Base-by-base conservation (phyloP, 345 rosid species). In the Melastoma malabathricum region DNA sequence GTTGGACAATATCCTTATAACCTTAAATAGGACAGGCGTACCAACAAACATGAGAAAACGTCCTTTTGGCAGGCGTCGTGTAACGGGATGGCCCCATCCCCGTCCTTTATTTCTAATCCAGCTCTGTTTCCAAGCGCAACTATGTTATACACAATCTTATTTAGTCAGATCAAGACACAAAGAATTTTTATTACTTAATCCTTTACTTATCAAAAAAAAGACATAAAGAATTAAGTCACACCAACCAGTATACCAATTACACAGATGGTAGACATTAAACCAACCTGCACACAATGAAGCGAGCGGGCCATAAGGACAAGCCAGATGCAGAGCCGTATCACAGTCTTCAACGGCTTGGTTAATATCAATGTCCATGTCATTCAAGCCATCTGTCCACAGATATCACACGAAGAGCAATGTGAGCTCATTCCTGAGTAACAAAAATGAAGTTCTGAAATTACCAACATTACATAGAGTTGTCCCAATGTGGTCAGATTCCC, bases 21-120 rank as follows among this genome's bases (percentile, higher is more conserved):
- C 25, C 25, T 22, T 22, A 2, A 22, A 22, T 22, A 22, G 25
- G 25, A 22, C 25, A 22, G 25, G 25, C 25, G 4, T 22, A 22
- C 25, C 25, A 22, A 22, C 25, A 22, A 22, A 22, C 25, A 22
- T 22, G 25, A 22, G 25, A 22, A 22, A 22, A 22, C 25, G 25
- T 22, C 25, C 25, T 1, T 22, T 22, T 2, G 25, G 2, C 25
- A 22, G 25, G 25, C 25, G 25, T 22, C 4, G 25, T 92, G 98
- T 51, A 92, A 56, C 63, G 98, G 96, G 67, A 92, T 59, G 1
- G 93, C 96, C 43, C 95, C 98, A 12, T 92, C 96, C 71, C 84
- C 96, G 62, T 92, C 98, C 72, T 68, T 77, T 19, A 75, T 75
- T 67, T 92, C 98, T 59, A 92, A 22, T 22, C 25, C 25, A 22